phyloP scores from a whole-genome alignment of 257 asterid species.

The Solanum clarkiae region DNA sequence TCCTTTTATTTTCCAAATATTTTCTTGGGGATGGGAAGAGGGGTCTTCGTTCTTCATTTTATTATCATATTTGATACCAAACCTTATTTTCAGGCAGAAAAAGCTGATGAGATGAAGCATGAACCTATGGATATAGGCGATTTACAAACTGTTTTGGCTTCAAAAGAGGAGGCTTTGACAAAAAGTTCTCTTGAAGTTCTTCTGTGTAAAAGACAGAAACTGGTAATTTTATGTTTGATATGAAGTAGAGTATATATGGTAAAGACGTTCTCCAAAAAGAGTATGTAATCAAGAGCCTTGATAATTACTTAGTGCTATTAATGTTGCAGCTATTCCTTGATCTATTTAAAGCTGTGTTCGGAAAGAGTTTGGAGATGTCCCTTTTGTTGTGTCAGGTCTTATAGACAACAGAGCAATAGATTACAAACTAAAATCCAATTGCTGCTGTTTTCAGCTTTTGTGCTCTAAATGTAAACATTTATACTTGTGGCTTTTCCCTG shows the following conservation, averaged over 20 bases:
- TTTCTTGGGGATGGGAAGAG: not conserved
- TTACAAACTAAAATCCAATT: not conserved
- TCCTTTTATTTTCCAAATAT: not conserved
- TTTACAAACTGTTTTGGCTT: conserved; percentile 2
- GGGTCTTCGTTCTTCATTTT: not conserved
- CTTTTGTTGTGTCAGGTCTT: not conserved
- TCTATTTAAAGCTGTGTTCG: not conserved
- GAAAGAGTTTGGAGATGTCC: not conserved
- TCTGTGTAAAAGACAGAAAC: conserved; percentile 16
- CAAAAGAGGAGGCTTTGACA: conserved; percentile 15
- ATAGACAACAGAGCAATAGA: not conserved
- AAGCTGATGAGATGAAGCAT: not conserved
- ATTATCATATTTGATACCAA: not conserved
- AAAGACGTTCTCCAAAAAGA: not conserved
- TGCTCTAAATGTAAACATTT: not conserved
- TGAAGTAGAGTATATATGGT: not conserved
- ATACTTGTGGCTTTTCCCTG: not conserved
- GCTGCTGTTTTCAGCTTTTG: not conserved
- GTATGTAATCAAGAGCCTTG: not conserved
- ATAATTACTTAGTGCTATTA: not conserved
- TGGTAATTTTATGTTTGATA: conserved; percentile 26
- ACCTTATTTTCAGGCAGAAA: conserved; percentile 10
- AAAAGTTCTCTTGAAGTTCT: conserved; percentile 38
- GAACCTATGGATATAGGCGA: not conserved
- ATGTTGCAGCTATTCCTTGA: not conserved